Percentiles rank a stretch among this genome's conserved stretches.
Conservation (phyloP, 2,329 filamentous ascomycete genomes). For the Chalaropsis thielavioides region DNA sequence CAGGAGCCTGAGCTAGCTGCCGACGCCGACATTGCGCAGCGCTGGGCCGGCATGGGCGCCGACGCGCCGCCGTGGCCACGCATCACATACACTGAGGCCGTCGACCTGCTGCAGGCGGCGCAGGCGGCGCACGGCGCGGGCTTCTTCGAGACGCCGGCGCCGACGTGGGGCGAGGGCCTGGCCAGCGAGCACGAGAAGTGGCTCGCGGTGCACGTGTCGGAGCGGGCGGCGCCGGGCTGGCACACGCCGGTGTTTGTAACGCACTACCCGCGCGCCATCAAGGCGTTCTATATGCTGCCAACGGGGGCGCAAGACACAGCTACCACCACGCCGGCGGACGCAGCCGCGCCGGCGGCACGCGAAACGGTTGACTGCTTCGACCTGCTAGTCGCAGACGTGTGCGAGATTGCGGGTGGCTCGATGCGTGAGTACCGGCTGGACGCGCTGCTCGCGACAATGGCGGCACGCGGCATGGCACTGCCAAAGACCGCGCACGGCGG, state of each 20-base stretch:
- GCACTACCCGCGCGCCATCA: slow-evolving; percentile 74
- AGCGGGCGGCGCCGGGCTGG: slow-evolving; percentile 30
- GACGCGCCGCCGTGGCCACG: slow-evolving; percentile 49
- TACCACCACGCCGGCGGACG: not conserved
- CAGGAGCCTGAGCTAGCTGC: slow-evolving; percentile 26
- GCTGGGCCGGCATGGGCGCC: slow-evolving; percentile 57
- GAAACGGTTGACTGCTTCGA: slow-evolving; percentile 79
- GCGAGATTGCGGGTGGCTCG: slow-evolving; percentile 77
- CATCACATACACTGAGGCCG: slow-evolving; percentile 68
- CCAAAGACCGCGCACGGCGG: slow-evolving; percentile 13
- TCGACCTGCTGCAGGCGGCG: slow-evolving; percentile 50
- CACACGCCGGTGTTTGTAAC: slow-evolving; percentile 73
- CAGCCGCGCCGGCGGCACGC: not conserved
- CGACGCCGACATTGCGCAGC: slow-evolving; percentile 37
- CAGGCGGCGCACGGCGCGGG: slow-evolving; percentile 24
- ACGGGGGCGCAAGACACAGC: not conserved
- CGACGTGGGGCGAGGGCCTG: slow-evolving; percentile 58
- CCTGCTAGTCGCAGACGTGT: slow-evolving; percentile 69
- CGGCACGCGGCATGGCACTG: slow-evolving; percentile 45
- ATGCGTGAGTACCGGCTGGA: slow-evolving; percentile 70
- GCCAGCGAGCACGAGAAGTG: slow-evolving; percentile 89
- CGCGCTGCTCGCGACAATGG: slow-evolving; percentile 56
- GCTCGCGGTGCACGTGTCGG: slow-evolving; percentile 54
- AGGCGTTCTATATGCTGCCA: slow-evolving; percentile 63
- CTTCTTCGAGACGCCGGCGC: slow-evolving; percentile 48